Evolutionary conservation across 148 eudicot genomes (phyloP).

Genomic region (Hydrangea macrophylla): DNA sequence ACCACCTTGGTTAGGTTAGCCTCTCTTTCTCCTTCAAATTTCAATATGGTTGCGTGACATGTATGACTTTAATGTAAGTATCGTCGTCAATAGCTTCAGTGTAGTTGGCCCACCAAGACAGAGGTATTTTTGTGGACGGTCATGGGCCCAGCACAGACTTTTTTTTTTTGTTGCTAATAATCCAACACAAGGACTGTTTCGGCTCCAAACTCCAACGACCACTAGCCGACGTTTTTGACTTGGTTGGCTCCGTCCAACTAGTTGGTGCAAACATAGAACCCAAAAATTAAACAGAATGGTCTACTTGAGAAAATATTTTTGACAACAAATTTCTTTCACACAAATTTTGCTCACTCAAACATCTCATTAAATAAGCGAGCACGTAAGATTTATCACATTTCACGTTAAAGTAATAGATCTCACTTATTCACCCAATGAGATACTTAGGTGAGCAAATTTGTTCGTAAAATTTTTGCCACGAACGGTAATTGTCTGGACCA

Average conservation of each 20-base stretch:
- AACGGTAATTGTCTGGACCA: not conserved
- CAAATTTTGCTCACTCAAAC: no score
- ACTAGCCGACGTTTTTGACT: not conserved
- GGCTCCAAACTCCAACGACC: not conserved
- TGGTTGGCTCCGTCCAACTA: not conserved
- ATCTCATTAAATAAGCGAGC: no score
- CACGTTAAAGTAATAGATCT: no score
- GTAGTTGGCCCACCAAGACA: not conserved
- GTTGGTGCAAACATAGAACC: not conserved
- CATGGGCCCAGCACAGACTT: not conserved
- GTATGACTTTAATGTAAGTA: not conserved
- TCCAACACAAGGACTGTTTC: no score
- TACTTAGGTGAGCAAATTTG: no score
- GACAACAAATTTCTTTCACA: not conserved
- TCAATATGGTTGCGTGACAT: slow-evolving; percentile 4
- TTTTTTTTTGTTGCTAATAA: no score
- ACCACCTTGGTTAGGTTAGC: not conserved
- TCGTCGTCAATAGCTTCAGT: not conserved
- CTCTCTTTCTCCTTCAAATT: not conserved
- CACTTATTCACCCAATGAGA: no score
- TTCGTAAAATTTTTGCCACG: no score
- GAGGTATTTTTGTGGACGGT: not conserved
- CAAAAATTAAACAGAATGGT: not conserved
- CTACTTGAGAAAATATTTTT: not conserved
- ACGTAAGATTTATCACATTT: no score